Percentiles rank a stretch among this genome's conserved stretches.
Evolutionary conservation across 768 basidiomycete genomes (phyloP).

Genomic region (Serendipita vermifera): DNA sequence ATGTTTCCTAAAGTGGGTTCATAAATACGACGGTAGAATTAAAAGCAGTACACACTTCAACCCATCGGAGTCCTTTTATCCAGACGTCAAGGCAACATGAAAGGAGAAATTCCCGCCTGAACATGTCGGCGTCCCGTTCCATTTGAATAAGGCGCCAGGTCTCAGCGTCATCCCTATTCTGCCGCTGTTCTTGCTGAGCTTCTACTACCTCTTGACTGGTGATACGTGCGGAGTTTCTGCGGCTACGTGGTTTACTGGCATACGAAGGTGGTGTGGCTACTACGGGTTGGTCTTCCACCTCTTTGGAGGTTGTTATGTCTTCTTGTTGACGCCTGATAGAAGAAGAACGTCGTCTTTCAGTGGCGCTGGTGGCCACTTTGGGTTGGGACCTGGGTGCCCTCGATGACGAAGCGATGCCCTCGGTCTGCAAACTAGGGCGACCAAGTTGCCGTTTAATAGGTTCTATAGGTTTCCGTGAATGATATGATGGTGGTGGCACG

Average conservation of each 20-base stretch:
- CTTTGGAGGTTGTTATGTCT: constrained; percentile 24
- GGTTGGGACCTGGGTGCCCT: too few relatives aligned
- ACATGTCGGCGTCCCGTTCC: constrained; percentile 56
- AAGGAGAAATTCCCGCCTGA: constrained; percentile 46
- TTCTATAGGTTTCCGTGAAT: too few relatives aligned
- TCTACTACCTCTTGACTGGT: too few relatives aligned
- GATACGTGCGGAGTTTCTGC: too few relatives aligned
- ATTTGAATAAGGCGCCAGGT: constrained; percentile 40
- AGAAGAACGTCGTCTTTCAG: too few relatives aligned
- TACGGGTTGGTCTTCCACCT: neutral
- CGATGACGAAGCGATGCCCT: too few relatives aligned
- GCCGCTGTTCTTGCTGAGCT: too few relatives aligned
- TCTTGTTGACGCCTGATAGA: too few relatives aligned
- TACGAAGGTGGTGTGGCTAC: constrained; percentile 14
- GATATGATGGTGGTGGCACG: too few relatives aligned
- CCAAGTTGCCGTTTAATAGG: too few relatives aligned
- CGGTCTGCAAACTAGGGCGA: too few relatives aligned
- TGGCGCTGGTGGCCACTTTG: too few relatives aligned
- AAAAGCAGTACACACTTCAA: constrained; percentile 40
- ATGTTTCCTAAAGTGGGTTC: constrained; percentile 44
- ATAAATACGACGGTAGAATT: constrained; percentile 12
- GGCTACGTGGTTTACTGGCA: neutral
- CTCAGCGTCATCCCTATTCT: neutral
- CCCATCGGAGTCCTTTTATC: constrained; percentile 59
- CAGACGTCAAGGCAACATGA: constrained; percentile 67